Conservation (phyloP, 306 rosid genomes). For the Medicago arabica region DNA sequence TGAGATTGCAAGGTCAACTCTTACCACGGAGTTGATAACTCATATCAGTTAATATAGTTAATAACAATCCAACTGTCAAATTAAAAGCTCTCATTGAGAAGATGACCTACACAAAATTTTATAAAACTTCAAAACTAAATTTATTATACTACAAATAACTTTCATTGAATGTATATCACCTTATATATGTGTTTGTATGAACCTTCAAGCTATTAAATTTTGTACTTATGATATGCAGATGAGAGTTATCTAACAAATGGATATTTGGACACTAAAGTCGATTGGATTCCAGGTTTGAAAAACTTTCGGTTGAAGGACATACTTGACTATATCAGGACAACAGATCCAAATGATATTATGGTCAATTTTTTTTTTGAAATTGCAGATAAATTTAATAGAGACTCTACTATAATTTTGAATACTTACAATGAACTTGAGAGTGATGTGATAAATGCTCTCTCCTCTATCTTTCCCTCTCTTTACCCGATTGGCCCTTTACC, state of each 20-base stretch:
- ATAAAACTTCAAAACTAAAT: too few relatives aligned
- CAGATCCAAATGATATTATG: slow-evolving; percentile 34
- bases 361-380: not conserved
- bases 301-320: slow-evolving; percentile 35
- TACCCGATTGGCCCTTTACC: slow-evolving; percentile 36
- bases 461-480: slow-evolving; percentile 5
- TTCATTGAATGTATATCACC: too few relatives aligned
- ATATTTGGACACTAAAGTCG: slow-evolving; percentile 34
- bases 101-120: too few relatives aligned
- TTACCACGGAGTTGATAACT: too few relatives aligned
- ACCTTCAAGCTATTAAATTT: not conserved
- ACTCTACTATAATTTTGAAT: slow-evolving; percentile 15
- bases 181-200: too few relatives aligned
- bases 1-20: too few relatives aligned
- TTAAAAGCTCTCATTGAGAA: too few relatives aligned
- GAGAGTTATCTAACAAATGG: slow-evolving; percentile 36
- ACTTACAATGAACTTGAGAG: slow-evolving; percentile 36
- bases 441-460: slow-evolving; percentile 25
- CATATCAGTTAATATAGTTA: too few relatives aligned
- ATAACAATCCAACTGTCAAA: too few relatives aligned
- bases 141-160: too few relatives aligned
- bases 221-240: slow-evolving; percentile 32
- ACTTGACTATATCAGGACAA: not conserved
- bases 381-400: slow-evolving; percentile 7
- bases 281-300: slow-evolving; percentile 40